These are phyloP conservation scores for Tolypocladium sp. DNA, from an alignment of 2,329 filamentous ascomycete species.

Conservation along the genomic window DNA sequence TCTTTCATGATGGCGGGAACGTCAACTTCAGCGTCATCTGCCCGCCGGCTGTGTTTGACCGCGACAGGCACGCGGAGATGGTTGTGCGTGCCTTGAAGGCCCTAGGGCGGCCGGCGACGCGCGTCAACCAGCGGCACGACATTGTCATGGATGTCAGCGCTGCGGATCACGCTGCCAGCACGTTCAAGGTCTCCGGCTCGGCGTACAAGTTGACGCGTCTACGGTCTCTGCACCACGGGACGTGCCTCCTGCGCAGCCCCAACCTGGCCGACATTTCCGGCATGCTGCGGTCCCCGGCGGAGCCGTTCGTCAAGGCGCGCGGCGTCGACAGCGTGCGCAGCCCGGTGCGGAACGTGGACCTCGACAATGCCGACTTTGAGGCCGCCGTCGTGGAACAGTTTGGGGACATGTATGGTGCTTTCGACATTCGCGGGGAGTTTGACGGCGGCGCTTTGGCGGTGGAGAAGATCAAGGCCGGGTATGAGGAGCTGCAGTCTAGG, in stretches of 20 bases:
- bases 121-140: conserved; percentile 86
- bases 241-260: conserved; percentile 70
- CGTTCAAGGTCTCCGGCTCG: conserved; percentile 82
- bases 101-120: conserved; percentile 48
- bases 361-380: conserved; percentile 38
- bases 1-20: conserved; percentile 90
- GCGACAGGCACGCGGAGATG: conserved; percentile 86
- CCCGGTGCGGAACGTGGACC: conserved; percentile 67
- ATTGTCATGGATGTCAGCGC: conserved; percentile 60
- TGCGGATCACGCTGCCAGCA: conserved; percentile 11
- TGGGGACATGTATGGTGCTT: conserved; percentile 49
- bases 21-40: conserved; percentile 92
- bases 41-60: conserved; percentile 65
- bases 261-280: conserved; percentile 61
- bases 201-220: conserved; percentile 85
- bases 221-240: conserved; percentile 85
- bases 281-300: conserved; percentile 70
- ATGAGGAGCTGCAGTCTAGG: conserved; percentile 36
- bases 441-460: conserved; percentile 40
- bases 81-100: conserved; percentile 70
- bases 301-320: conserved; percentile 65
- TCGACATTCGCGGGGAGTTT: conserved; percentile 28
- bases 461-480: conserved; percentile 34
- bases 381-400: conserved; percentile 58
- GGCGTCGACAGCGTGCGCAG: conserved; percentile 91